Evolutionary conservation across 495 filamentous ascomycete species (phyloP), one percentile per base, ranked within the genome.

Genomic region (Hypoxylon lenormandii): DNA sequence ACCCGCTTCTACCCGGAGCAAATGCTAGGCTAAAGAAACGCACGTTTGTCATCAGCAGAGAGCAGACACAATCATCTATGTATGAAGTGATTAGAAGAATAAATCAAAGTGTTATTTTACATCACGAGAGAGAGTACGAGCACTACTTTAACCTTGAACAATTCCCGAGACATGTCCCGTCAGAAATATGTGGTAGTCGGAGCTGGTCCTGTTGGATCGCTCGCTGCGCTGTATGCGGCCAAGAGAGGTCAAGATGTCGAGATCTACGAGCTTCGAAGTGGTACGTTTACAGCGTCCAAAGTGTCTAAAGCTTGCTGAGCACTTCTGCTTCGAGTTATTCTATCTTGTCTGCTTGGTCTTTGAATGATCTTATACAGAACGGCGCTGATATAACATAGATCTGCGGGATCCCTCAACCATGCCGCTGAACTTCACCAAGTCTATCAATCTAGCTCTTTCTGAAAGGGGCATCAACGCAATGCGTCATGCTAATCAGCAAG

Each of bases 371-470:
- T 1, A n/a, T 30, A 33, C 11, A 36, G 37, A 37, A 15, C 40
- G 4, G 48, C 33, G 65, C 66, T 70, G 5, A 69, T 52, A 59
- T 37, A 21, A 19, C 16, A 23, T 72, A 97, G 95, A 97, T 83
- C 88, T 97, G 45, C 89, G 96, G 28, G 86, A 94, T 70, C 89
- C 91, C 4, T 85, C 86, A 7, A 97, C 93, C 0, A 89, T 88
- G 10, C 94, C 95, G 0, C 83, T 97, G 54, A 97, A 98, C 74
- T 97, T 98, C 77, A 96, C 93, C 43, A 96, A 92, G 77, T 98
- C 96, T 12, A 99, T 99, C 82, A 99, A 98, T 73, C 82, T 99
- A 16, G 93, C 95, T 15, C 80, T 99, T 10, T 97, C 95, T 0
- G 92, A 97, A 77, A 89, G 95, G 30, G 95, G 95, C n/a, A 91